Evolutionary conservation across 768 basidiomycete genomes (phyloP).

Genomic region (Rhizopogon rudus): DNA sequence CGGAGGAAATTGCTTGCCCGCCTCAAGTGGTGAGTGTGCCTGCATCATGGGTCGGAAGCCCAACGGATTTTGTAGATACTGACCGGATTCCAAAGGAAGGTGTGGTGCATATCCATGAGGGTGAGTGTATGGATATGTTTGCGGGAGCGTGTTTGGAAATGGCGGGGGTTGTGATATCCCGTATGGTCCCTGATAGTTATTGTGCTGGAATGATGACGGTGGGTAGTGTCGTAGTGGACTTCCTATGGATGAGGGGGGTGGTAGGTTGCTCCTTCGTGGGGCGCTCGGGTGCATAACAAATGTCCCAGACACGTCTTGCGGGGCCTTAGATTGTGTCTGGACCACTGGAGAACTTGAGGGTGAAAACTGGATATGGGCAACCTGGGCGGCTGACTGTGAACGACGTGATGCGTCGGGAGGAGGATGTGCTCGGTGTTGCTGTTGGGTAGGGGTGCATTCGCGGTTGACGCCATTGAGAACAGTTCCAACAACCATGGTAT

Average conservation of each 20-base stretch:
- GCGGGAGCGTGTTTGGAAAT: conserved; percentile 24
- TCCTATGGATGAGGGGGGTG: conserved; percentile 17
- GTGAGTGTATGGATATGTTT: conserved; percentile 25
- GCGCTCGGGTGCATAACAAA: not conserved
- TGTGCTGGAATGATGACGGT: conserved; percentile 28
- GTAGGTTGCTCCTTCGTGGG: not conserved
- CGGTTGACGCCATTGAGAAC: not conserved
- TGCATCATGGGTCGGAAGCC: conserved; percentile 37
- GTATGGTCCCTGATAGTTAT: conserved; percentile 41
- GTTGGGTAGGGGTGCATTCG: not conserved
- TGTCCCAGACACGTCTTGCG: not conserved
- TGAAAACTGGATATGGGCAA: not conserved
- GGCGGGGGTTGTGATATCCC: conserved; percentile 36
- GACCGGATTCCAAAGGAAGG: conserved; percentile 30
- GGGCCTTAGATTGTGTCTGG: not conserved
- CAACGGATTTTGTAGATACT: conserved; percentile 37
- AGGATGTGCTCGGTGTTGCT: not conserved
- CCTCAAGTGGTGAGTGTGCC: conserved; percentile 29
- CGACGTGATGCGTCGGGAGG: conserved; percentile 1
- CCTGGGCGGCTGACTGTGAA: conserved; percentile 2
- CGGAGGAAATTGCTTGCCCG: conserved; percentile 32
- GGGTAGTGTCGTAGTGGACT: conserved; percentile 14
- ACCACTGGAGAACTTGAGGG: not conserved
- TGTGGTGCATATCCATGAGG: conserved; percentile 33
- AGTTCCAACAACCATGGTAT: not conserved